Conservation (phyloP, 2,329 filamentous ascomycete species). For the Berkeleyomyces rouxiae region DNA sequence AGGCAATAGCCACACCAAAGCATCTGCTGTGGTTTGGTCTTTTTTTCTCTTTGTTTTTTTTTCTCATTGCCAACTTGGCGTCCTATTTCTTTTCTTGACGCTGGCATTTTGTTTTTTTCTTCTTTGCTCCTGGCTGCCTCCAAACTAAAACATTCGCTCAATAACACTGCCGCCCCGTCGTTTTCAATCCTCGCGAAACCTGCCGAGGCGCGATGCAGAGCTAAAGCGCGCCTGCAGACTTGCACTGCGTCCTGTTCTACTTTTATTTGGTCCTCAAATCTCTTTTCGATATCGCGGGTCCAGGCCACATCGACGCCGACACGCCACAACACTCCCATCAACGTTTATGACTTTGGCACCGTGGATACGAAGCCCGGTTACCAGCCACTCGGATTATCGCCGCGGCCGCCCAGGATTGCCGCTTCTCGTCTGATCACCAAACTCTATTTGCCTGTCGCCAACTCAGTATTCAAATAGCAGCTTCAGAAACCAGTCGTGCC, state of each 20-base stretch:
- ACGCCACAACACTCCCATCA: neutral
- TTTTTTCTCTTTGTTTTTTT: neutral
- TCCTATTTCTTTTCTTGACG: neutral
- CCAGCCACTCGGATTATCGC: neutral
- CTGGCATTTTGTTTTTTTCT: neutral
- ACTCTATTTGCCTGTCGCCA: neutral
- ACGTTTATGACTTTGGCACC: neutral
- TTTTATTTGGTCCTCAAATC: neutral
- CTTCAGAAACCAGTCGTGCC: neutral
- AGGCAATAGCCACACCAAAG: slow-evolving; percentile 2
- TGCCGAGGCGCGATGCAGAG: neutral
- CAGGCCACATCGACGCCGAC: neutral
- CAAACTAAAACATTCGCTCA: neutral
- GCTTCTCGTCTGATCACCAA: neutral
- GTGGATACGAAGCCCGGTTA: neutral
- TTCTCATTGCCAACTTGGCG: neutral
- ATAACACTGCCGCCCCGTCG: neutral
- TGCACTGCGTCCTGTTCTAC: neutral
- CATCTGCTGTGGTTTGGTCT: neutral
- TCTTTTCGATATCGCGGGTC: neutral
- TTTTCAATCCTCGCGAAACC: neutral
- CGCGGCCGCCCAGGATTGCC: neutral
- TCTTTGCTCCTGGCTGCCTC: neutral
- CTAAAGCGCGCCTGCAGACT: neutral
- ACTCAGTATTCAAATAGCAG: neutral